A percentile compares a stretch with the other conserved stretches of the same genome.
Conservation (phyloP, 306 rosid genomes). For the Trichosanthes truncata region DNA sequence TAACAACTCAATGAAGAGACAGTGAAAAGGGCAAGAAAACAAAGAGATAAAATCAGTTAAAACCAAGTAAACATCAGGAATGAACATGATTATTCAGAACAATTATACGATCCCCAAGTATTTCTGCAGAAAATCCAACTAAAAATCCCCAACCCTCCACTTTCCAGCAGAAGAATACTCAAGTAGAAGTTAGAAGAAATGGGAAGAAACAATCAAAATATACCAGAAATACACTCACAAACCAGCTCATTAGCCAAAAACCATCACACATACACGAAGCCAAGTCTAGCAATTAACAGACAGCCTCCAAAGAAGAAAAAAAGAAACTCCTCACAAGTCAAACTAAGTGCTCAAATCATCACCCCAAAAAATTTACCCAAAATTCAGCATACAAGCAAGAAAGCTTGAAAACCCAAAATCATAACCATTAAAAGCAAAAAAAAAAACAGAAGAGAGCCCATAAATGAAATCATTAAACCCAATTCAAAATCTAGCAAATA, state of each 20-base stretch:
- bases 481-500: background rate
- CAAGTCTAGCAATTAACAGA: background rate
- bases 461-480: background rate
- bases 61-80: background rate
- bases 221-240: background rate
- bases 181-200: background rate
- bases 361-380: background rate
- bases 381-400: conserved; percentile 7
- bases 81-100: background rate
- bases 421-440: background rate
- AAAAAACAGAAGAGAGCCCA: background rate
- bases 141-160: background rate
- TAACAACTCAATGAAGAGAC: background rate
- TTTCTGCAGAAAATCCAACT: background rate
- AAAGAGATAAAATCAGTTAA: background rate
- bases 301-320: background rate
- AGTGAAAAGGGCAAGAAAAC: background rate
- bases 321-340: background rate
- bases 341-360: background rate
- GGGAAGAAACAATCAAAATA: background rate
- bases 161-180: background rate
- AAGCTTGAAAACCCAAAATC: background rate
- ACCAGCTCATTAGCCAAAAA: background rate
- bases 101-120: background rate
- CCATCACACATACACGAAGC: background rate